A percentile compares a stretch with the other conserved stretches of the same genome.
Conservation (phyloP, 2,329 filamentous ascomycete genomes). For the Emmonsia crescens region DNA sequence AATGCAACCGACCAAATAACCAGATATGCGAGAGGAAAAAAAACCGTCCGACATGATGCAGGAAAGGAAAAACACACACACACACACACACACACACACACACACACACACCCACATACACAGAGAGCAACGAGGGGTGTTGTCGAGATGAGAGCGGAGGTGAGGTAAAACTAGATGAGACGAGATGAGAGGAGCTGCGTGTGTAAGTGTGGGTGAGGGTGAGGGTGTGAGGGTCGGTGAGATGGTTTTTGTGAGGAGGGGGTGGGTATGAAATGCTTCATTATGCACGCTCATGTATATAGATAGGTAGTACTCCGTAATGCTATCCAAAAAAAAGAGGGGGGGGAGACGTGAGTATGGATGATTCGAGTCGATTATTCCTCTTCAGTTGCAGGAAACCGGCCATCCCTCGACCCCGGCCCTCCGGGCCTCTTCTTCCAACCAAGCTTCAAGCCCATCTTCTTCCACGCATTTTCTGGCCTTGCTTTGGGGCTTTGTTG, state of each 20-base stretch:
- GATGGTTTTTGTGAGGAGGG: not conserved
- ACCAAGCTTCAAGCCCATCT: slow-evolving; percentile 41
- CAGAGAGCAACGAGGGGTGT: not conserved
- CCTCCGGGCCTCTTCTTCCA: slow-evolving; percentile 30
- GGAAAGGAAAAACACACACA: not conserved
- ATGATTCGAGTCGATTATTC: slow-evolving; percentile 8
- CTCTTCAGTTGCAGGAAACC: slow-evolving; percentile 19
- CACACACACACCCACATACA: not conserved
- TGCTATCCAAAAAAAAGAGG: not conserved
- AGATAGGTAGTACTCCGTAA: not conserved
- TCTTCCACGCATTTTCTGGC: slow-evolving; percentile 42
- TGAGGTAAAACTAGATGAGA: not conserved
- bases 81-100: not conserved
- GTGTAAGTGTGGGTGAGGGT: not conserved
- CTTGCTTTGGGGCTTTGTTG: slow-evolving; percentile 32
- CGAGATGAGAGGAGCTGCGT: not conserved
- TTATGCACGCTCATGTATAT: not conserved
- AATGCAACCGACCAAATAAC: not conserved
- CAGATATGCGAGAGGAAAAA: not conserved
- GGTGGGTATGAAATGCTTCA: not conserved
- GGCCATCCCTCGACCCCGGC: slow-evolving; percentile 15
- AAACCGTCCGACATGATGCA: not conserved
- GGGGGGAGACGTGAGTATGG: not conserved
- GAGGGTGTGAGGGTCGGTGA: not conserved
- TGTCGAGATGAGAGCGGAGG: not conserved